These are phyloP conservation scores for Sequoia sempervirens DNA, from an alignment of 75 land plant species.

Conservation along the genomic window DNA sequence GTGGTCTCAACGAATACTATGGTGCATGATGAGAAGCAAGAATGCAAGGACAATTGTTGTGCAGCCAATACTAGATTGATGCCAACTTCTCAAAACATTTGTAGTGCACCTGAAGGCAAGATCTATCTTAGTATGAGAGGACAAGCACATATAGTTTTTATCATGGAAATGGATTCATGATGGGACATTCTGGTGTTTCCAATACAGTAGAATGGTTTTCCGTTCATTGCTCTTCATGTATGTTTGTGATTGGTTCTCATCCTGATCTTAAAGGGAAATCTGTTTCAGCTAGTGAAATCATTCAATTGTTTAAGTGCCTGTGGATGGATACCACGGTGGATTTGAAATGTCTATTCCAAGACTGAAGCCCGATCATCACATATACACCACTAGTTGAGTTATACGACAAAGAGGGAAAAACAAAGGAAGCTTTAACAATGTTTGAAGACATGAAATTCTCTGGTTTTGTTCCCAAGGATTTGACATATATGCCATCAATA, in stretches of 20 bases:
- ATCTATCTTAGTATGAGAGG: not conserved
- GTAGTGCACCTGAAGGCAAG: not conserved
- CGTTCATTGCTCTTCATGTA: slow-evolving; percentile 52
- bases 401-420: too few relatives aligned
- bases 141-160: not conserved
- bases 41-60: not conserved
- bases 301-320: slow-evolving; percentile 71
- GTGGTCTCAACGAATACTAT: too few relatives aligned
- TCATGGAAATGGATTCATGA: slow-evolving; percentile 72
- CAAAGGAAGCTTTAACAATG: too few relatives aligned
- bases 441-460: too few relatives aligned
- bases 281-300: slow-evolving; percentile 51
- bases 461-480: too few relatives aligned
- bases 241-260: slow-evolving; percentile 54
- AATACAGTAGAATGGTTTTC: slow-evolving; percentile 59
- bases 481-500: too few relatives aligned
- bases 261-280: slow-evolving; percentile 26
- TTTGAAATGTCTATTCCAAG: too few relatives aligned
- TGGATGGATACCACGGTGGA: too few relatives aligned
- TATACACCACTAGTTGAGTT: too few relatives aligned
- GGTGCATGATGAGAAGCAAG: too few relatives aligned
- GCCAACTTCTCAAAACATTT: not conserved
- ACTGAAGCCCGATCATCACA: too few relatives aligned
- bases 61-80: not conserved
- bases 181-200: slow-evolving; percentile 29